These are phyloP conservation scores for Heterobasidion irregulare DNA, from an alignment of 1,284 basidiomycete genomes.

Conservation along the genomic window DNA sequence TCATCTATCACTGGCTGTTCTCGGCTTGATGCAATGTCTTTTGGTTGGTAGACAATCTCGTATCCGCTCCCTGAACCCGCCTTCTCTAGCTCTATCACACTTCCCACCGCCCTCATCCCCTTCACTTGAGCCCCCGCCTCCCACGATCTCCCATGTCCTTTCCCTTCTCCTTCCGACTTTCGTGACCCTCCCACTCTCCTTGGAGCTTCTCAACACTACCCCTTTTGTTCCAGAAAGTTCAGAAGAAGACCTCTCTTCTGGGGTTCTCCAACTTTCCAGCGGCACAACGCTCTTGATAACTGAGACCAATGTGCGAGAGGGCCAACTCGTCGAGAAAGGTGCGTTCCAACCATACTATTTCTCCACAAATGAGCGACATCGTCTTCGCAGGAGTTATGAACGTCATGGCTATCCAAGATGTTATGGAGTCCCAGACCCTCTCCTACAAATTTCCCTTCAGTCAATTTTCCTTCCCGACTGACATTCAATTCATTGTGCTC, in stretches of 20 bases:
- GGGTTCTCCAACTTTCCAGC: conserved; percentile 64
- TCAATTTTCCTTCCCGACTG: conserved; percentile 68
- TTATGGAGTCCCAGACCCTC: conserved; percentile 63
- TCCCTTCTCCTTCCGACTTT: conserved; percentile 46
- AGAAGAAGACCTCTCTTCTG: conserved; percentile 69
- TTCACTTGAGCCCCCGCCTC: conserved; percentile 14
- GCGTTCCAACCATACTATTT: conserved; percentile 2
- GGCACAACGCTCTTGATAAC: conserved; percentile 61
- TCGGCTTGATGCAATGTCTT: too few relatives aligned
- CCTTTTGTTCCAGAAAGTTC: conserved; percentile 60
- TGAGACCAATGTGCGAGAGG: conserved; percentile 62
- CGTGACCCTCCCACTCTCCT: conserved; percentile 42
- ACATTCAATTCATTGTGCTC: conserved; percentile 58
- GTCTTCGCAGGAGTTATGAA: conserved; percentile 53
- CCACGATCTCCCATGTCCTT: conserved; percentile 45
- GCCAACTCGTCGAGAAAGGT: conserved; percentile 57
- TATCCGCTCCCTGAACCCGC: conserved; percentile 58
- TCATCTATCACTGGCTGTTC: too few relatives aligned
- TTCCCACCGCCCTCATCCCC: conserved; percentile 39
- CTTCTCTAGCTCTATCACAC: conserved; percentile 53
- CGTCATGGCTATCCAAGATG: conserved; percentile 59
- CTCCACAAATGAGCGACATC: background rate
- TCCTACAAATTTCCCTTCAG: conserved; percentile 79
- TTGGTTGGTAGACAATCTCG: conserved; percentile 50
- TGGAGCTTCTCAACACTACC: conserved; percentile 53